Evolutionary conservation across 306 rosid species (phyloP), one percentile per base, ranked within the genome.

Genomic region (Neltuma alba): DNA sequence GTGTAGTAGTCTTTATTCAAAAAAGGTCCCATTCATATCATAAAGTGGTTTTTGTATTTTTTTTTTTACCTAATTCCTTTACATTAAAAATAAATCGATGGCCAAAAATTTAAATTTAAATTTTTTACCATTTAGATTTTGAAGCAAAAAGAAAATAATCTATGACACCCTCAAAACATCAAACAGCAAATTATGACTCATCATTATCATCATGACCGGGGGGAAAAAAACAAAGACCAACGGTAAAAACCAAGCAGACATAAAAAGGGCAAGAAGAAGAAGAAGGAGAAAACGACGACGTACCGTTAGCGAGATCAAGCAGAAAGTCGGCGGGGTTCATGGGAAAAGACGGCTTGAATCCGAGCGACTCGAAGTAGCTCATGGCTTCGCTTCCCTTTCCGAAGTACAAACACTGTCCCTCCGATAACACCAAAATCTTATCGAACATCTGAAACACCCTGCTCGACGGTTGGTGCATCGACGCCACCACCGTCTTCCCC

Each of bases 241-340:
- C n/a, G n/a, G n/a, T n/a, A n/a, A n/a, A n/a, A n/a, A n/a, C 7
- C 7, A 37, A 37, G 9, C 41, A 37, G 41, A 37, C 41, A 18
- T 16, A 6, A 7, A 34, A 2, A 57, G 2, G 16, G n/a, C n/a
- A 58, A 27, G 13, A 20, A 0, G 16, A 12, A 44, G 15, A 23
- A 25, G 15, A 61, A 34, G 25, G 21, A 25, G 47, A 67, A 54
- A 7, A 68, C 3, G 12, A 14, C 62, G 76, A 83, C 97, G 81
- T 92, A 92, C 98, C 98, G 74, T 92, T 94, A 9, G 98, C 98
- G 81, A 94, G 94, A 83, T 94, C 97, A 21, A 94, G 98, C 72
- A 94, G 86, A 61, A 94, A 94, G 80, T 94, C 97, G 5, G 98
- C 98, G 63, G 98, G 97, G 28, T 94, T 94, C 85, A 94, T 87